phyloP scores from a whole-genome alignment of 331 rosid genomes.

The Malus hybrid region DNA sequence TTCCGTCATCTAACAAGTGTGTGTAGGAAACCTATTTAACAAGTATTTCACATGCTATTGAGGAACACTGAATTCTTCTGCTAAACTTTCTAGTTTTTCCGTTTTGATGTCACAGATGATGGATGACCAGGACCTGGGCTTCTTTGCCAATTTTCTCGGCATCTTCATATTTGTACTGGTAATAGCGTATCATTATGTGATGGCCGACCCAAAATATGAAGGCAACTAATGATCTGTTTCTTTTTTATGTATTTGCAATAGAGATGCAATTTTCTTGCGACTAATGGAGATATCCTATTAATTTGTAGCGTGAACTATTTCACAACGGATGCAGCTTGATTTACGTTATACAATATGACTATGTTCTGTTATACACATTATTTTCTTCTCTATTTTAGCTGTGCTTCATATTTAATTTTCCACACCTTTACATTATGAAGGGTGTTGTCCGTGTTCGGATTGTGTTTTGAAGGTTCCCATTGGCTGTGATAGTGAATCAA shows the following conservation, averaged over 20 bases:
- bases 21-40: neutral
- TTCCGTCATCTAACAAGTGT: too few species aligned
- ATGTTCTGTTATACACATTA: neutral
- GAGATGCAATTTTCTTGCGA: conserved; percentile 11
- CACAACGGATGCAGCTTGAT: conserved; percentile 17
- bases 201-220: conserved; percentile 87
- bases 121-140: conserved; percentile 91
- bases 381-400: neutral
- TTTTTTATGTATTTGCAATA: neutral
- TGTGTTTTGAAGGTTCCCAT: neutral
- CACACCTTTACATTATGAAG: neutral
- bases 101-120: conserved; percentile 52
- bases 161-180: conserved; percentile 84
- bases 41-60: neutral
- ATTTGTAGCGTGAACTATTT: conserved; percentile 29
- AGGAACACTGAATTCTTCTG: neutral
- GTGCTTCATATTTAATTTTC: neutral
- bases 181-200: conserved; percentile 79
- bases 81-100: neutral
- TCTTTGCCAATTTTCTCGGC: conserved; percentile 94
- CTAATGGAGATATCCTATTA: neutral
- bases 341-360: neutral
- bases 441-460: neutral
- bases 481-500: neutral
- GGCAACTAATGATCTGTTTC: conserved; percentile 39